Evolutionary conservation across 2,329 filamentous ascomycete species (phyloP), one percentile per base, ranked within the genome.

Genomic region (Penicillium fuscoglaucum): DNA sequence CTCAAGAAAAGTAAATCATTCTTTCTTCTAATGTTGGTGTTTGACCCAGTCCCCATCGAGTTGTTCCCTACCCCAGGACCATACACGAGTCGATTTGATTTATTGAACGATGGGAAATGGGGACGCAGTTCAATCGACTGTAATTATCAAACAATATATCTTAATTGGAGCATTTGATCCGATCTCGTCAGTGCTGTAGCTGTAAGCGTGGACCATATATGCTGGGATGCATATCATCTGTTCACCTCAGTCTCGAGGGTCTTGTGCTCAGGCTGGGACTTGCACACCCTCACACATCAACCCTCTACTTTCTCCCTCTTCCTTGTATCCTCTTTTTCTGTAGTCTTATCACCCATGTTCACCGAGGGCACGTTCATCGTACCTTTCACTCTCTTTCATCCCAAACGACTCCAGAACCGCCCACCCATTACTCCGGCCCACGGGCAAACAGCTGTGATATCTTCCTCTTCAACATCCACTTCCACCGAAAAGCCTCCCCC

Each of bases 1-100:
- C 15, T 17, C 35, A 35, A 41, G 37, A 41, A 43, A 55, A 55
- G 52, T 47, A 55, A 53, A 39, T 50, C 9, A 21, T 33, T 33
- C 26, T 35, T 35, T n/a, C n/a, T 31, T 26, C 7, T 37, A 46
- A 37, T 37, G 17, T n/a, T 37, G 29, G 39, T 4, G 19, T 24
- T 46, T 37, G 24, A 9, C 24, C 6, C 17, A 33, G 40, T 33
- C 19, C 29, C 40, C n/a, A 2, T 1, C 39, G n/a, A 15, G 13
- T 41, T 41, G 7, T 46, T 35, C 29, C 2, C 8, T 47, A 21
- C 26, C 17, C 29, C 24, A 37, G 12, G 17, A 52, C 29, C 13
- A 35, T 21, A 46, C 37, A 17, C 12, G 31, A 37, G 12, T 37
- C 12, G 29, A 37, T 17, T 37, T 37, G 31, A 28, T 21, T 15